Base-by-base conservation (phyloP, 2,329 filamentous ascomycete genomes). In the Cadophora gregata region DNA sequence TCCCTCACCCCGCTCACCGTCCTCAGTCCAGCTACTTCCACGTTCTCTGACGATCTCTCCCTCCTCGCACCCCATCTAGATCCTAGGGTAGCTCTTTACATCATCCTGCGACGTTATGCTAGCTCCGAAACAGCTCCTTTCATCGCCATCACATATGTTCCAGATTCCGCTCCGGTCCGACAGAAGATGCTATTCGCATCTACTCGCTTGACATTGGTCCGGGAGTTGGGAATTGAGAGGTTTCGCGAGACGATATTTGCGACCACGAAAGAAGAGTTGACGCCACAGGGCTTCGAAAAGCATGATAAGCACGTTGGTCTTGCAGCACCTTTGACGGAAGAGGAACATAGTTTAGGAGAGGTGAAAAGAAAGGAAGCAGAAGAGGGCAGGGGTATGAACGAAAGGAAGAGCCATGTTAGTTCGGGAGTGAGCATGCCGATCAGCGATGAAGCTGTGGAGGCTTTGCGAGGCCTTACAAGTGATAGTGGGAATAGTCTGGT, bases 121-220 rank as follows among this genome's bases (percentile, higher is more conserved):
- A 78, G 81, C 3, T 86, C 85, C n/a, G 71, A 76, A 21, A 69
- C 70, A 12, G 75, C 75, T 0, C 75, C 75, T 3, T 88, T 93
- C 70, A 80, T 91, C 29, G 90, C 89, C 55, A 81, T 94, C 42
- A 93, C 91, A 42, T 96, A 93, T 78, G 88, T 96, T 6, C 93
- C 92, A 29, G 91, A 95, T 78, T 77, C 86, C 0, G 92, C 92
- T 47, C 90, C 90, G 31, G 92, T 96, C 65, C 88, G 92, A 47
- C 90, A 93, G 77, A 96, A 96, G 83, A 96, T 93, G 90, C 85
- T 96, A 25, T 94, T 95, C 78, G 92, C 92, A 6, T 87, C 88
- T 27, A 94, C 92, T 31, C 86, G 91, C 10, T 82, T 94, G 73
- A 92, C 91, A 0, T 84, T 96, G 1, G 86, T 90, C 59, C 86